Evolutionary conservation across 2,329 filamentous ascomycete species (phyloP), one percentile per base, ranked within the genome.

Genomic region (Aspergillus brunneoviolaceus): DNA sequence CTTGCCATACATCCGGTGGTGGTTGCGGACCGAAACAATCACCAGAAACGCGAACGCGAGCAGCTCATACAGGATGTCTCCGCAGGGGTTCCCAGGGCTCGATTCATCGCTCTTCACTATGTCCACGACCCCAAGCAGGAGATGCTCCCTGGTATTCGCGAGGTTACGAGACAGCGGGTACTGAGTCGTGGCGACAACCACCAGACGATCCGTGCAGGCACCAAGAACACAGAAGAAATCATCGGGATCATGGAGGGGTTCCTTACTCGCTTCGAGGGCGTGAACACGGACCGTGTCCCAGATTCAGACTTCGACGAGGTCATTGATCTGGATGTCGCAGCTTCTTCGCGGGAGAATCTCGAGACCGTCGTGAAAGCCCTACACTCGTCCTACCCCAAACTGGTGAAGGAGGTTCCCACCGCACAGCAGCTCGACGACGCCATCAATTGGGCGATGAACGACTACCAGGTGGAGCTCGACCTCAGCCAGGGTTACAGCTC

Each of bases 171-270:
- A 59, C 84, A 88, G 63, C 88, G 95, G 53, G 91, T 99, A 0
- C 79, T 97, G 21, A 84, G 86, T 5, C 89, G 95, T 23, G 95
- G 95, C 14, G 92, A 99, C 75, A 98, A 98, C 70, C 95, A 99
- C 74, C 95, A 99, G 77, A 99, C 95, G 0, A 98, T 99, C 61
- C 92, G 95, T 70, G 93, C 94, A 11, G 82, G 80, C n/a, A 89
- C 86, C 50, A 89, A 90, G 58, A 85, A 89, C 49, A 77, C 82
- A 51, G 79, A 83, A 19, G 94, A 96, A 74, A 91, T 95, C 58
- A 81, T 95, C 51, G 85, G 86, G 5, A 96, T 99, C 68, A 98
- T 99, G 95, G 91, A 97, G 68, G 91, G 92, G 3, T 99, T 99
- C 77, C 82, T 99, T 65, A 76, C 85, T 12, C 87, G 95, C 39